Base-by-base conservation (phyloP, 495 filamentous ascomycete genomes). In the Trichoderma asperelloides region DNA sequence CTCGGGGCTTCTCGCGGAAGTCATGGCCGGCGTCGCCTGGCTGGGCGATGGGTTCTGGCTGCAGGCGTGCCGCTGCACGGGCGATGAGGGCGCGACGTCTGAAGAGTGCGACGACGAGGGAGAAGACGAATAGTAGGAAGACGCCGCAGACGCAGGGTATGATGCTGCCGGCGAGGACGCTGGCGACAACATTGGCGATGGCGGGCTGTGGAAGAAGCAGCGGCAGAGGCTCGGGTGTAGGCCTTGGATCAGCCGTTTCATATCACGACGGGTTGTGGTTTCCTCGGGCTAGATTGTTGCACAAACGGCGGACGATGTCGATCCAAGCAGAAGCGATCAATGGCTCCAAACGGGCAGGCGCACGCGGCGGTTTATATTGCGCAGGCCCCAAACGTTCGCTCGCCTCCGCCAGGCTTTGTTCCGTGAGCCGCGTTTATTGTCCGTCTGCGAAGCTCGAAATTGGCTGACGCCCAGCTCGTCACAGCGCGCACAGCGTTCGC, bases 351-450 rank as follows among this genome's bases (percentile, higher is more conserved):
- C 27, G 23, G 55, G 55, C 55, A 60, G 55, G 55, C 55, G 25
- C 55, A 28, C 15, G 55, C 55, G 55, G 55, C 55, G 12, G 55
- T 15, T 60, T 60, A 60, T 60, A 60, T 60, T 60, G 55, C 55
- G 55, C 55, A 60, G 21, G 55, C 25, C 55, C 25, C 27, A 60
- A 30, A 60, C 25, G 25, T 5, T 25, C 55, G 23, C 55, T 28
- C 55, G 55, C 55, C 55, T 12, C 30, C 2, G 23, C 55, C 27
- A 25, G 55, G 13, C 30, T 60, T 60, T 60, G 55, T 27, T 60
- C 55, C 55, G 25, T 60, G 55, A 60, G 27, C 55, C 55, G 55
- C 55, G 55, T 60, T 25, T 3, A 60, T 0, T 15, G 47, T 51
- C 16, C 43, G 9, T 21, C 55, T 60, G 23, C 55, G 8, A 60